These are phyloP conservation scores for Zymoseptoria ardabiliae DNA, from an alignment of 2,329 filamentous ascomycete species.

Conservation along the genomic window DNA sequence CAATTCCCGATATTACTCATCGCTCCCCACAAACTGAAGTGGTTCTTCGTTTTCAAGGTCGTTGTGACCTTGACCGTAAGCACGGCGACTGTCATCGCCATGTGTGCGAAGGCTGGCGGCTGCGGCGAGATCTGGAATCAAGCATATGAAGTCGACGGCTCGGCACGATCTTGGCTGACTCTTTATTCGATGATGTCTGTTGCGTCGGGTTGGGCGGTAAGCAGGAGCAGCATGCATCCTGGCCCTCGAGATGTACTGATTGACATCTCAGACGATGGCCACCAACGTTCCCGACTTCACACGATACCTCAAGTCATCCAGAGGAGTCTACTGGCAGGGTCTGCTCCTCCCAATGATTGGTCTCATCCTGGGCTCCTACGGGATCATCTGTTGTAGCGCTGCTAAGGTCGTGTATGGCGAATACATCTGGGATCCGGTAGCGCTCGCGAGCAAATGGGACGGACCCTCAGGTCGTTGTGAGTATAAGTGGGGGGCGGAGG, in stretches of 20 bases:
- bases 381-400: constrained; percentile 53
- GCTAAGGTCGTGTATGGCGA: constrained; percentile 47
- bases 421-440: constrained; percentile 32
- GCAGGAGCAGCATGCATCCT: too few relatives aligned
- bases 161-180: constrained; percentile 22
- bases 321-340: constrained; percentile 31
- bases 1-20: constrained; percentile 47
- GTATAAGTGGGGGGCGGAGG: too few relatives aligned
- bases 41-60: constrained; percentile 25
- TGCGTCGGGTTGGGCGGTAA: constrained; percentile 20
- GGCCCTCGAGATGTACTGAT: constrained; percentile 2
- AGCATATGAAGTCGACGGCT: constrained; percentile 23
- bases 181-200: constrained; percentile 25
- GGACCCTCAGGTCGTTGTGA: constrained; percentile 23
- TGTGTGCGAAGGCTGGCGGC: constrained; percentile 24
- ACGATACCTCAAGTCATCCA: constrained; percentile 27
- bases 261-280: constrained; percentile 22
- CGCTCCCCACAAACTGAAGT: constrained; percentile 48
- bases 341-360: constrained; percentile 44
- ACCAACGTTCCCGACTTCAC: constrained; percentile 34
- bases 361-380: constrained; percentile 40
- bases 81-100: constrained; percentile 40
- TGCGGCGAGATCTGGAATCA: constrained; percentile 26
- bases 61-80: constrained; percentile 47
- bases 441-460: constrained; percentile 32